Percentiles rank a stretch among this genome's conserved stretches.
Evolutionary conservation across 768 basidiomycete species (phyloP).

Genomic region (Mycena galericulata): DNA sequence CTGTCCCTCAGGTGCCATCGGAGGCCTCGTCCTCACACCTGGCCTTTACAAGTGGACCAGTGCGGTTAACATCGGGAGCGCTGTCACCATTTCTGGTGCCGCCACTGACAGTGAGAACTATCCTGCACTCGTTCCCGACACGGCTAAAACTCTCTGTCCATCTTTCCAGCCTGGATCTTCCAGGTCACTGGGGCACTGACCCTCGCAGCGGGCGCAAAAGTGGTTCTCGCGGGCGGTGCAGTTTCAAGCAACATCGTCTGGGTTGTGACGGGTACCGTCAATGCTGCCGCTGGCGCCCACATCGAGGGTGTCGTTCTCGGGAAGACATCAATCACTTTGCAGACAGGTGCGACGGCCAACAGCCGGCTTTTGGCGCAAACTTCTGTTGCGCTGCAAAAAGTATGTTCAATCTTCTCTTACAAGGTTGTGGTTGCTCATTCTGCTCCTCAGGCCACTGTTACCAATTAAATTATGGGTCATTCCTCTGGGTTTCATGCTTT

Average conservation of each 20-base stretch:
- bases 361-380: not conserved
- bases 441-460: not conserved
- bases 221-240: not conserved
- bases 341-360: not conserved
- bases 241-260: not conserved
- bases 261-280: not conserved
- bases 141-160: too few relatives aligned
- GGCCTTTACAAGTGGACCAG: not conserved
- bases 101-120: not conserved
- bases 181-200: not conserved
- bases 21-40: not conserved
- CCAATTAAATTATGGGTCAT: not conserved
- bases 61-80: not conserved
- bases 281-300: not conserved
- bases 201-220: not conserved
- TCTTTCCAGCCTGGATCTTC: constrained; percentile 2
- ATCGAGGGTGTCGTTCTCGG: constrained; percentile 2
- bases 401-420: not conserved
- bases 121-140: too few relatives aligned
- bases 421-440: not conserved
- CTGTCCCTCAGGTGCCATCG: not conserved
- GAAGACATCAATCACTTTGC: not conserved
- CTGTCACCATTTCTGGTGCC: not conserved
- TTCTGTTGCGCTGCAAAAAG: not conserved
- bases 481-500: too few relatives aligned